Evolutionary conservation across 1,284 basidiomycete genomes (phyloP), one percentile per base, ranked within the genome.

Genomic region (Phlebopus sp.): DNA sequence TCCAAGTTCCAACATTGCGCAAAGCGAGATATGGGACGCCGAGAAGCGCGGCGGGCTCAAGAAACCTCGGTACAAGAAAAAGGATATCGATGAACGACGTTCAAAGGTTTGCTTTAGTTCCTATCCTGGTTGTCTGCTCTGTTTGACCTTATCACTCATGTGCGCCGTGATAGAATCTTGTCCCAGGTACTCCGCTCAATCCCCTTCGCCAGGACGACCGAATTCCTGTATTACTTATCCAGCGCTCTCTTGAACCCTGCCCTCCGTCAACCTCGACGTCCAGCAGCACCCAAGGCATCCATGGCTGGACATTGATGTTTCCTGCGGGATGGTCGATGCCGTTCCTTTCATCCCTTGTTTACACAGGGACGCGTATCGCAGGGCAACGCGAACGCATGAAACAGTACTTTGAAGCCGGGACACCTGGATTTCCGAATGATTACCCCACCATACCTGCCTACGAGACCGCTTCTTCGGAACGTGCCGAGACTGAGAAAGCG

Each of bases 261-360:
- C 21, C 39, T 3, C 37, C 63, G 6, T 55, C 60, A 11, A 50
- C 68, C 37, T 65, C 44, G 52, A 48, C 50, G 3, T 53, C 55
- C 13, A 45, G 49, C 30, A 44, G 50, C 4, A 55, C 57, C 14
- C 67, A 68, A 52, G 69, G 76, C 0, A 71, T 91, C 29, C 82
- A 93, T 57, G 92, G 92, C 30, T 96, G 87, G 85, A 91, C 84
- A 2, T 69, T 97, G 5, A 71, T 95, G 21, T 67, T 95, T 27
- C 93, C 94, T 1, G 74, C 81, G 1, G 90, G 90, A 8, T 97
- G 92, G 92, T 76, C 79, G 1, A 93, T 92, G 85, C 75, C 92
- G 1, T 90, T 97, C 67, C 81, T 91, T 52, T 77, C 77, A 21
- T 93, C 92, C 0, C 77, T 97, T 36, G 75, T 78, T 7, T 83